These are phyloP conservation scores for Chromosphaera perkinsii DNA, from an alignment of 208 protist species.

Conservation along the genomic window DNA sequence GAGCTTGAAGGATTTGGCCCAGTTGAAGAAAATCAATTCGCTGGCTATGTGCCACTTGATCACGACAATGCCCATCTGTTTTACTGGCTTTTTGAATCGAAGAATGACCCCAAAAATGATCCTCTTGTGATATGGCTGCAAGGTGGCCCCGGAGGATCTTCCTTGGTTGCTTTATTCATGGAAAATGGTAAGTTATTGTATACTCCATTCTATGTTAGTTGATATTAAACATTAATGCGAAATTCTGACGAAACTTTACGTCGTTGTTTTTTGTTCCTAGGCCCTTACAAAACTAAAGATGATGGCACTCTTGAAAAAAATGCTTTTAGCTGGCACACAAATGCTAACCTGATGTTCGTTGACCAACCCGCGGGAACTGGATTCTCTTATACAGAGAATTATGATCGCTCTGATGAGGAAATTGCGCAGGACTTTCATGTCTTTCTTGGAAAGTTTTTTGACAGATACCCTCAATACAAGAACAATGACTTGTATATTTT, in stretches of 20 bases:
- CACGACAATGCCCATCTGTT: too few species aligned
- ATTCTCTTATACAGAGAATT: conserved; percentile 66
- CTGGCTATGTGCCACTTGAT: too few species aligned
- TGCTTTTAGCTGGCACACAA: conserved; percentile 66
- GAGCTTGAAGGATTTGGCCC: too few species aligned
- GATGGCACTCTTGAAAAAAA: conserved; percentile 45
- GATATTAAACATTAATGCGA: too few species aligned
- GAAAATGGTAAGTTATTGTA: background rate
- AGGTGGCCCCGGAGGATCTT: conserved; percentile 76
- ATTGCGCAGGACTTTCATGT: conserved; percentile 76
- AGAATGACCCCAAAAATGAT: conserved; percentile 46
- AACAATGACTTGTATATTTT: conserved; percentile 67
- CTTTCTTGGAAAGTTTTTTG: conserved; percentile 66
- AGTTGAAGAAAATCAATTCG: too few species aligned
- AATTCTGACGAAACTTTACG: too few species aligned
- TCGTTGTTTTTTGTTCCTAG: too few species aligned
- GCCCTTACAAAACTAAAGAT: background rate
- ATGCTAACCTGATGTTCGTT: conserved; percentile 74
- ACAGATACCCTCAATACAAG: conserved; percentile 37
- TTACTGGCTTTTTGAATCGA: conserved; percentile 75
- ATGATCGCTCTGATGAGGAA: conserved; percentile 59
- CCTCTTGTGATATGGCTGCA: conserved; percentile 75
- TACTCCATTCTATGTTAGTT: too few species aligned
- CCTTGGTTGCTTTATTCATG: conserved; percentile 6
- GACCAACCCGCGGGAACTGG: conserved; percentile 76